A percentile compares a stretch with the other conserved stretches of the same genome.
Conservation (phyloP, 306 rosid genomes). For the Vicia villosa region DNA sequence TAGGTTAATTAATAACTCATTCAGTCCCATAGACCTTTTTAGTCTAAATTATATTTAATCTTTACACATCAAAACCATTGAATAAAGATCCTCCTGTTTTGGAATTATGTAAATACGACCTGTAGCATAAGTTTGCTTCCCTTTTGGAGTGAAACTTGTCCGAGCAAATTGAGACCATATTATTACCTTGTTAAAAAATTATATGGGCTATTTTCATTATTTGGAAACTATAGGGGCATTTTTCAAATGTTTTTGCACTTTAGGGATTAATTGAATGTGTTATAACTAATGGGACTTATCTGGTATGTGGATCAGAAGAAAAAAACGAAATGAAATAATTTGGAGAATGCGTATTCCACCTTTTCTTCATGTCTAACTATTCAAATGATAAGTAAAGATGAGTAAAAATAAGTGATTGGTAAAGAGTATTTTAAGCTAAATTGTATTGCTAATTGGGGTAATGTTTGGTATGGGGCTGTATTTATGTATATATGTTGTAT, state of each 20-base stretch:
- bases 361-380: slow-evolving; percentile 1
- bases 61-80: background rate
- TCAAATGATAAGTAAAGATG: background rate
- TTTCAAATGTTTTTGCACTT: background rate
- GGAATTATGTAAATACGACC: background rate
- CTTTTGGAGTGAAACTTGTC: slow-evolving; percentile 12
- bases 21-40: slow-evolving; percentile 1
- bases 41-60: background rate
- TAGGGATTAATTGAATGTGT: background rate
- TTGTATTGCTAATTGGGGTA: background rate
- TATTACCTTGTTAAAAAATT: slow-evolving; percentile 3
- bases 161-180: slow-evolving; percentile 17
- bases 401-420: background rate
- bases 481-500: background rate
- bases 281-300: slow-evolving; percentile 5
- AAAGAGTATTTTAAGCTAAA: slow-evolving; percentile 9
- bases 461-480: slow-evolving; percentile 7
- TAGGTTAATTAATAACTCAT: background rate
- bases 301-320: slow-evolving; percentile 17
- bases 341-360: background rate
- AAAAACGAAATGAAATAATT: background rate
- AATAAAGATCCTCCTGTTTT: background rate
- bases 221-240: slow-evolving; percentile 1
- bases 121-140: slow-evolving; percentile 25
- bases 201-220: background rate